phyloP scores from a whole-genome alignment of 1,284 basidiomycete species.

The Irpex sp. region DNA sequence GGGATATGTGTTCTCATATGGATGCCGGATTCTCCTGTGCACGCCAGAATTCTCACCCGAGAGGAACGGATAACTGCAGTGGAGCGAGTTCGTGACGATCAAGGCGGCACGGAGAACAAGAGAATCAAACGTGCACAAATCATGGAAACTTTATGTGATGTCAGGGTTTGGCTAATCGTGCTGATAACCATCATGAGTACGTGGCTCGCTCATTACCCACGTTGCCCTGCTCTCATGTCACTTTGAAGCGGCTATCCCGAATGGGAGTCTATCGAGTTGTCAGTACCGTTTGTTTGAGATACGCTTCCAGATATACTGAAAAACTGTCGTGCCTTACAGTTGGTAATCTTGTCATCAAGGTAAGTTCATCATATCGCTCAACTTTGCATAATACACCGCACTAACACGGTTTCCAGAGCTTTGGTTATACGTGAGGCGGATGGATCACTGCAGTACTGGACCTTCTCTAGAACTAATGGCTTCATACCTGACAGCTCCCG shows the following conservation, averaged over 20 bases:
- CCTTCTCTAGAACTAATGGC: background rate
- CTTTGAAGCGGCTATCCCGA: constrained; percentile 53
- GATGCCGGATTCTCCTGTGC: constrained; percentile 66
- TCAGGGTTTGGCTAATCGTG: constrained; percentile 64
- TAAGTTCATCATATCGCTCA: background rate
- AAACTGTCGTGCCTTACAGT: constrained; percentile 32
- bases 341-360: constrained; percentile 57
- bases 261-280: constrained; percentile 63
- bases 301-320: background rate
- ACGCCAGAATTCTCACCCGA: constrained; percentile 50
- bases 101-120: constrained; percentile 63
- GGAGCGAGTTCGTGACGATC: constrained; percentile 64
- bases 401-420: constrained; percentile 27
- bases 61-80: constrained; percentile 62
- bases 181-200: constrained; percentile 54
- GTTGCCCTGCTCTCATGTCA: background rate
- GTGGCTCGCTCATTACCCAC: constrained; percentile 30
- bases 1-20: constrained; percentile 55
- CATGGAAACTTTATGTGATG: constrained; percentile 52
- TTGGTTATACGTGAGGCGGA: constrained; percentile 55
- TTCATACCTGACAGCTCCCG: constrained; percentile 38
- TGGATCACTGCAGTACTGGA: background rate
- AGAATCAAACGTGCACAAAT: constrained; percentile 57
- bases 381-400: background rate
- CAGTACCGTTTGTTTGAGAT: constrained; percentile 19